Evolutionary conservation across 1,284 basidiomycete species (phyloP).

Genomic region (Fomitiporia mediterranea): DNA sequence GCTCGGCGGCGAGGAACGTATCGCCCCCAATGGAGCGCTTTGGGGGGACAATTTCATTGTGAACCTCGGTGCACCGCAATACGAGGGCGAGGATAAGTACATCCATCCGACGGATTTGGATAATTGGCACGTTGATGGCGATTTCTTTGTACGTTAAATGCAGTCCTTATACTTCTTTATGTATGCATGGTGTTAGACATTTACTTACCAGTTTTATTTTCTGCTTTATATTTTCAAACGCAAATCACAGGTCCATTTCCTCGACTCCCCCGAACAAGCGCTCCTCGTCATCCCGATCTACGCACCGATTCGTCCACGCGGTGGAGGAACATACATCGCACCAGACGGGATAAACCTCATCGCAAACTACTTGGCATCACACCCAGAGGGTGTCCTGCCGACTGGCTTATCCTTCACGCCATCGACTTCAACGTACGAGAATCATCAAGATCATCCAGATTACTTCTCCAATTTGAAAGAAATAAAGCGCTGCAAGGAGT

Average conservation of each 20-base stretch:
- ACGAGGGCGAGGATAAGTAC: slow-evolving; percentile 31
- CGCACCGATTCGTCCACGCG: slow-evolving; percentile 46
- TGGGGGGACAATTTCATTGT: slow-evolving; percentile 61
- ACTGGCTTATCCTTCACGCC: slow-evolving; percentile 43
- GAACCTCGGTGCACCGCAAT: slow-evolving; percentile 47
- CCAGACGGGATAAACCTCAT: slow-evolving; percentile 48
- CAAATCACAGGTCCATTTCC: slow-evolving; percentile 43
- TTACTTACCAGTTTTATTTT: too few relatives aligned
- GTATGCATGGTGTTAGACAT: neutral
- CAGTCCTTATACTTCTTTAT: slow-evolving; percentile 9
- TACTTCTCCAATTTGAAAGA: slow-evolving; percentile 42
- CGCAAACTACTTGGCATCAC: slow-evolving; percentile 48
- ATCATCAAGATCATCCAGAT: slow-evolving; percentile 36
- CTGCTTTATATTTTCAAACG: neutral
- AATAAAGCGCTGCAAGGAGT: slow-evolving; percentile 40
- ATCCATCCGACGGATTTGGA: slow-evolving; percentile 41
- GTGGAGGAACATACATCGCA: slow-evolving; percentile 53
- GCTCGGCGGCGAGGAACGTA: slow-evolving; percentile 52
- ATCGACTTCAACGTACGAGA: slow-evolving; percentile 34
- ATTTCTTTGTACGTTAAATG: slow-evolving; percentile 50
- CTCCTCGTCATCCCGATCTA: slow-evolving; percentile 57
- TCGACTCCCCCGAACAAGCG: slow-evolving; percentile 59
- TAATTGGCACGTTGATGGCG: slow-evolving; percentile 64
- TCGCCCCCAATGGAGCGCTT: slow-evolving; percentile 40
- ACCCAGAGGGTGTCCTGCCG: slow-evolving; percentile 52